Evolutionary conservation across 495 filamentous ascomycete genomes (phyloP).

Genomic region (Neurospora sp.): DNA sequence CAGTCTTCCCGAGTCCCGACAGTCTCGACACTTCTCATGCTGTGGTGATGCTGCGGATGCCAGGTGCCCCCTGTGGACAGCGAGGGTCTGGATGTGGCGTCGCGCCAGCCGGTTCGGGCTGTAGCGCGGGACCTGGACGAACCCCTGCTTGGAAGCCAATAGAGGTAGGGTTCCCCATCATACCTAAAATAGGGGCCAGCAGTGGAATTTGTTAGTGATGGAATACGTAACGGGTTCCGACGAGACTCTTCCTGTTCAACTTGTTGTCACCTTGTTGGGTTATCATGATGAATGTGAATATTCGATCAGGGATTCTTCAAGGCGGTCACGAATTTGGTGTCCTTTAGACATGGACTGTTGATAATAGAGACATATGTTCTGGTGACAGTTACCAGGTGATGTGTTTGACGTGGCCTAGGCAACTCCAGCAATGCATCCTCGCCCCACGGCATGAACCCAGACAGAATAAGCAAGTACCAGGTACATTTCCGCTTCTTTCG

Average conservation of each 20-base stretch:
- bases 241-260: background rate
- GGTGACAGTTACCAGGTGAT: background rate
- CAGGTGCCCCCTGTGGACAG: constrained; percentile 7
- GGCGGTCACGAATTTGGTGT: background rate
- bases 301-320: background rate
- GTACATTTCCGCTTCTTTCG: constrained; percentile 2
- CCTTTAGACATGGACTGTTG: background rate
- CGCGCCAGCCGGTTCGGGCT: background rate
- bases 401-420: background rate
- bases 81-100: background rate
- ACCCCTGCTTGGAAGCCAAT: background rate
- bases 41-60: constrained; percentile 4
- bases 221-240: background rate
- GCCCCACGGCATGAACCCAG: background rate
- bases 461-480: background rate
- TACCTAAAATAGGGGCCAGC: background rate
- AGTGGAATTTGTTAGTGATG: background rate
- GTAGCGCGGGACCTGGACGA: background rate
- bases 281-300: background rate
- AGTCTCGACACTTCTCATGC: background rate
- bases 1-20: too few species aligned
- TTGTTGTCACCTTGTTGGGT: background rate
- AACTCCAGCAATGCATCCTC: background rate
- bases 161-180: background rate
- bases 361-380: background rate